Base-by-base conservation (phyloP, 1,284 basidiomycete species). In the Mycocalia duriaeana region DNA sequence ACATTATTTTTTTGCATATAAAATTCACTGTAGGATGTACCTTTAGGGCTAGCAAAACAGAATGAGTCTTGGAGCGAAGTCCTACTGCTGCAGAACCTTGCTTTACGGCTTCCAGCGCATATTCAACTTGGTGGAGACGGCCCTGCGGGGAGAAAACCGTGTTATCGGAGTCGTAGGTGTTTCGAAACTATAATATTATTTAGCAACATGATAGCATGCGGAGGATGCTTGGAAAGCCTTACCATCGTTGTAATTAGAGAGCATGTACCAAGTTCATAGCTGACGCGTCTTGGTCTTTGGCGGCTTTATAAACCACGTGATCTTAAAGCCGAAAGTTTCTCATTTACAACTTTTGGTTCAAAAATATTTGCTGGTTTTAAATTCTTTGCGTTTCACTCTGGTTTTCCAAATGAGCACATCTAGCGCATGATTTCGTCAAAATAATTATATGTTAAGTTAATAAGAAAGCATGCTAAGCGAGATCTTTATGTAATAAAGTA, bases 71-170 rank as follows among this genome's bases (percentile, higher is more conserved):
- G 49, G 91, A 94, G 56, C 94, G 82, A 59, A 99, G 68, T 36
- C 96, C 96, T 42, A 99, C 94, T 25, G 94, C 95, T 19, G 96
- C 96, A 51, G 94, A 97, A 53, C 96, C 96, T 67, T 99, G 96
- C 79, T 99, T 99, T 57, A 99, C 95, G 53, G 96, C 96, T 70
- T 99, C 96, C 49, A 97, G 83, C 3, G 96, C 94, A 80, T 99
- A 99, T 71, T 99, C 96, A 61, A 99, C 96, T 70, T 99, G 94
- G 66, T 91, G 88, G 49, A 92, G 73, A 55, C 91, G 81, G 44
- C 91, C 91, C 71, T 93, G 91, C 2, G 91, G 91, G 2, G 89
- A 92, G 75, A 97, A 97, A 57, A 94, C 91, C 42, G 93, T 95
- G 71, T 95, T 96, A 71, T 95, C 91, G 31, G 91, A 94, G 69